phyloP scores from a whole-genome alignment of 2,329 filamentous ascomycete genomes.

The Aspergillus bombycis region DNA sequence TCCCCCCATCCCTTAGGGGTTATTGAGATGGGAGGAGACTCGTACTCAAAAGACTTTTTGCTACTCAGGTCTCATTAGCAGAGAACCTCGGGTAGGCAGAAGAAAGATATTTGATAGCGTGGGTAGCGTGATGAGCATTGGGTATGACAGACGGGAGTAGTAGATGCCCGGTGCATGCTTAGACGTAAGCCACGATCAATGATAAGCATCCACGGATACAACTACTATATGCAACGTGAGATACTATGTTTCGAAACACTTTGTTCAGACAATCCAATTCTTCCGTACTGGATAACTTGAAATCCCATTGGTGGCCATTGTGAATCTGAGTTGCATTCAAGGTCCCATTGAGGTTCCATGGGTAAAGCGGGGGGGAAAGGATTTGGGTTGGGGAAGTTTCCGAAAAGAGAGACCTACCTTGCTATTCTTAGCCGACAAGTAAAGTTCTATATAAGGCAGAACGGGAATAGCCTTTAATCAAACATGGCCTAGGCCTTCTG shows the following conservation, averaged over 20 bases:
- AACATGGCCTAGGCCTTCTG: background rate
- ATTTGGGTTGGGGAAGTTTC: conserved; percentile 7
- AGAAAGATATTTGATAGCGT: background rate
- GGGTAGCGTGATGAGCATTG: background rate
- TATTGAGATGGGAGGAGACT: background rate
- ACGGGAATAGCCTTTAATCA: background rate
- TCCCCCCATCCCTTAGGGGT: background rate
- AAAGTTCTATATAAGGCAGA: background rate
- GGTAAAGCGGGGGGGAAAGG: conserved; percentile 4
- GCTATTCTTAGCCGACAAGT: conserved; percentile 7
- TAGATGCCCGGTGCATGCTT: background rate
- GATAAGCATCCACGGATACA: background rate
- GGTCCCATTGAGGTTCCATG: conserved; percentile 13
- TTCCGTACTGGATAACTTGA: background rate
- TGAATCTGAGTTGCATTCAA: background rate
- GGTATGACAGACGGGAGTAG: background rate
- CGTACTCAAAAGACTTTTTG: background rate
- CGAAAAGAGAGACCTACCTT: background rate
- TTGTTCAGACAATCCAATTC: background rate
- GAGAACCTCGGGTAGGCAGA: background rate
- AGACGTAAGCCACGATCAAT: background rate
- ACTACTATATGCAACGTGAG: background rate
- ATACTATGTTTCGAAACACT: background rate
- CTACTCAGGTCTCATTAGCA: background rate
- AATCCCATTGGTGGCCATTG: background rate